Conservation (phyloP, 495 filamentous ascomycete genomes). For the Hypoxylon cercidicola region DNA sequence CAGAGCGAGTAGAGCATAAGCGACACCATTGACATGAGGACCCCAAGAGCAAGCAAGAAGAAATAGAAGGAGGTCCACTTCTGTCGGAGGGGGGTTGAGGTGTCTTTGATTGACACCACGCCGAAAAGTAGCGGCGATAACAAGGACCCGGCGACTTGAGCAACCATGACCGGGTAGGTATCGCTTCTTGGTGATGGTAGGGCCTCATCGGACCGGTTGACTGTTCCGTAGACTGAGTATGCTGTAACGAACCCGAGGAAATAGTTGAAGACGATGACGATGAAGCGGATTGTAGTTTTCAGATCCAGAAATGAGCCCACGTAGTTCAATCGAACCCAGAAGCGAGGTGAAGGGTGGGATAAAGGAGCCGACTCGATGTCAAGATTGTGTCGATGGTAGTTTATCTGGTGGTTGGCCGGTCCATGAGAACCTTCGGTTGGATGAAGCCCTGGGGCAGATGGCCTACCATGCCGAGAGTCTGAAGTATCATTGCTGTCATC, state of each 20-base stretch:
- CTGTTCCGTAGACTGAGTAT: conserved; percentile 8
- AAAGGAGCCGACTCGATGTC: background rate
- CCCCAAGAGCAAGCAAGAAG: conserved; percentile 12
- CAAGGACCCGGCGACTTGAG: conserved; percentile 22
- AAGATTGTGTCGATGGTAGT: background rate
- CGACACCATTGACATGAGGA: conserved; percentile 26
- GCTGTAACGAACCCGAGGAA: conserved; percentile 13
- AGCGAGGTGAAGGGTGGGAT: background rate
- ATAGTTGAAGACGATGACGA: conserved; percentile 16
- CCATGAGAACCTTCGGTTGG: background rate
- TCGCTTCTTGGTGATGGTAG: conserved; percentile 14
- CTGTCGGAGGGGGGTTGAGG: conserved; percentile 11
- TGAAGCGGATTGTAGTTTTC: conserved; percentile 24
- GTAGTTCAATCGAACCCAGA: background rate
- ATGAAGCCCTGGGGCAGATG: too few species aligned
- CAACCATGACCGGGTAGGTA: conserved; percentile 22
- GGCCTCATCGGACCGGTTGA: conserved; percentile 1
- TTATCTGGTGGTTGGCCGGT: background rate
- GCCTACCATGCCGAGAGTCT: too few species aligned
- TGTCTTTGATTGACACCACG: conserved; percentile 18
- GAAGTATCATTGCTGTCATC: background rate
- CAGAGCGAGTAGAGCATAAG: conserved; percentile 28
- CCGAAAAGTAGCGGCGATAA: conserved; percentile 21
- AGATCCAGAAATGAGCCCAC: background rate
- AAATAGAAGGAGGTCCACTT: conserved; percentile 21